Evolutionary conservation across 1,284 basidiomycete genomes (phyloP).

Genomic region (Cryptococcus floricola): DNA sequence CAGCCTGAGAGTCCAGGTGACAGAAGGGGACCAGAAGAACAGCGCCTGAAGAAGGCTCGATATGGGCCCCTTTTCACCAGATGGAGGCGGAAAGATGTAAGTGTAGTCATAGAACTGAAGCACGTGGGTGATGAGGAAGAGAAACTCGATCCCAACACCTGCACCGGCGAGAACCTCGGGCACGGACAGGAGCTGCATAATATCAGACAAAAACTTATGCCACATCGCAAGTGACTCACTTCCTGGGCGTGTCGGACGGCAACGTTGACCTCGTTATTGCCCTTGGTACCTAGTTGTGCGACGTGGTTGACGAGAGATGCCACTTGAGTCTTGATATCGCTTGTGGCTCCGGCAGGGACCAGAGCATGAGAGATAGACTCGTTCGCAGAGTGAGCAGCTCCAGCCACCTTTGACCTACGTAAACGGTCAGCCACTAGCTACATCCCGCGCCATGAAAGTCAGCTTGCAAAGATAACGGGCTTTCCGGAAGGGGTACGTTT

Average conservation of each 20-base stretch:
- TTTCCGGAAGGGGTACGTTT: slow-evolving; percentile 38
- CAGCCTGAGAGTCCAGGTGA: slow-evolving; percentile 25
- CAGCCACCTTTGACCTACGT: not conserved
- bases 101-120: slow-evolving; percentile 39
- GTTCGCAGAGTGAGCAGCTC: slow-evolving; percentile 3
- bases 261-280: slow-evolving; percentile 16
- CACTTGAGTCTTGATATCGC: not conserved
- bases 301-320: not conserved
- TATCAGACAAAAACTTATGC: not conserved
- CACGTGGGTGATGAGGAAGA: slow-evolving; percentile 34
- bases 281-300: slow-evolving; percentile 11
- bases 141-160: slow-evolving; percentile 30
- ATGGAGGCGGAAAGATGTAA: slow-evolving; percentile 36
- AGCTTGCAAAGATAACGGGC: slow-evolving; percentile 29
- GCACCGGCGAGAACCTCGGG: slow-evolving; percentile 30
- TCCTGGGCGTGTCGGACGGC: slow-evolving; percentile 26
- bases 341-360: slow-evolving; percentile 8
- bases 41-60: slow-evolving; percentile 28
- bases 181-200: slow-evolving; percentile 28
- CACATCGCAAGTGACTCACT: slow-evolving; percentile 10
- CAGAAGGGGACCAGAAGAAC: slow-evolving; percentile 42
- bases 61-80: slow-evolving; percentile 26
- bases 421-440: not conserved
- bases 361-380: slow-evolving; percentile 15
- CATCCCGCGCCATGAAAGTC: not conserved